Base-by-base conservation (phyloP, 257 asterid species). In the Nicotiana paniculata region DNA sequence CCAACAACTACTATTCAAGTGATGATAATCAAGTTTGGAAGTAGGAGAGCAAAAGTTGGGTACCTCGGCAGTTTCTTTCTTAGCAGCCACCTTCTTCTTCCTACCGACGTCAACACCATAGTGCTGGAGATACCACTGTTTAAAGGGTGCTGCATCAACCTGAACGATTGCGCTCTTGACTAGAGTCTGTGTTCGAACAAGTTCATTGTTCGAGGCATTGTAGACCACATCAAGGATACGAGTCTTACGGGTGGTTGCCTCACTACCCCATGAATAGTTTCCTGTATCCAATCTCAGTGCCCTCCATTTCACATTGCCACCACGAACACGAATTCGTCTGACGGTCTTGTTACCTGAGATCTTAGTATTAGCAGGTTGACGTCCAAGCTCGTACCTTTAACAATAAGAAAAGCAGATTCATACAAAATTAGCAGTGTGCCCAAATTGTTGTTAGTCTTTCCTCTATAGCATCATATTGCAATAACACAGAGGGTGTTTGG, bases 231-330 rank as follows among this genome's bases (percentile, higher is more conserved):
- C 89, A 10, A 88, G 85, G 54, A 89, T 35, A 85, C 90, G 89
- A 1, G 92, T 85, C 84, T 89, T 87, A 4, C 90, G 67, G 7
- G 92, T 85, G 55, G 85, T 67, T 5, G 90, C 91, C 16, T 88
- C 91, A 81, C 91, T 88, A 43, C 91, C 91, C 91, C 91, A 89
- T 5, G 92, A 84, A 54, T 80, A 89, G 51, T 89, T 89, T 84
- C 92, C 91, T 5, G 91, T 88, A 79, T 86, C 85, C 83, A 86
- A 84, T 59, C 91, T 88, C 83, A 85, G 78, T 12, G 90, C 92
- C 81, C 92, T 84, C 92, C 92, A 89, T 13, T 89, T 89, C 82
- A 89, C 88, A 66, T 89, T 89, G 16, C 92, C 92, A 55, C 90
- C 92, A 63, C 92, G 90, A 33, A 89, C 90, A 51, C 90, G 89